phyloP scores from a whole-genome alignment of 495 filamentous ascomycete genomes.

The Neurospora intermedia region DNA sequence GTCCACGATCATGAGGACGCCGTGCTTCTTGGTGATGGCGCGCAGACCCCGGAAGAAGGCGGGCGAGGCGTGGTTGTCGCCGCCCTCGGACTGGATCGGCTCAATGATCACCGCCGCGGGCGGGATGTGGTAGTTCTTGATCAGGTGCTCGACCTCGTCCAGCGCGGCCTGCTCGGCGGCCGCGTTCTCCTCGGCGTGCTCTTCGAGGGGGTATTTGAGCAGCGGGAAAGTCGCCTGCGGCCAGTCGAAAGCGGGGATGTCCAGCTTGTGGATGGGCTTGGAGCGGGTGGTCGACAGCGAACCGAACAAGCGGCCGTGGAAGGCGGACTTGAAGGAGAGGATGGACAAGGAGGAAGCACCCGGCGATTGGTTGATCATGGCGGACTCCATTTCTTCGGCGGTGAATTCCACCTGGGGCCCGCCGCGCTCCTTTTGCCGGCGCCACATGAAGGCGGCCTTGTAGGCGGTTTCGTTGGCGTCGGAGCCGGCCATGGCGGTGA shows the following conservation, averaged over 20 bases:
- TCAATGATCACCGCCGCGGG: conserved; percentile 85
- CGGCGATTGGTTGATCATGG: conserved; percentile 79
- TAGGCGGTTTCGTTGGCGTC: conserved; percentile 99
- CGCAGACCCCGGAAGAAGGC: conserved; percentile 87
- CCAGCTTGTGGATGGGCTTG: conserved; percentile 97
- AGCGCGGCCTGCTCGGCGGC: conserved; percentile 77
- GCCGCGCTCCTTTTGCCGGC: conserved; percentile 78
- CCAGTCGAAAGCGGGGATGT: conserved; percentile 98
- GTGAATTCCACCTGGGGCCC: conserved; percentile 75
- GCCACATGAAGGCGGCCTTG: conserved; percentile 99
- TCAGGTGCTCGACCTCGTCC: conserved; percentile 76
- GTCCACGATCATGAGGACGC: conserved; percentile 90
- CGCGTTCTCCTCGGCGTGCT: conserved; percentile 72
- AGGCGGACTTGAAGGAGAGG: conserved; percentile 83
- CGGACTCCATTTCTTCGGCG: conserved; percentile 60
- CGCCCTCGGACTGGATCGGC: conserved; percentile 96
- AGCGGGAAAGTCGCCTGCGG: conserved; percentile 86
- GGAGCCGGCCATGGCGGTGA: conserved; percentile 90
- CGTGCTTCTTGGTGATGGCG: conserved; percentile 72
- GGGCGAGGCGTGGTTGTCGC: conserved; percentile 95
- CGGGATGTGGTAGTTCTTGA: conserved; percentile 76
- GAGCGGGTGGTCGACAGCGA: conserved; percentile 85
- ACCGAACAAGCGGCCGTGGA: conserved; percentile 94
- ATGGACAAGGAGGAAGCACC: conserved; percentile 72
- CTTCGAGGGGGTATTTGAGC: conserved; percentile 84